phyloP scores from a whole-genome alignment of 306 rosid species.

The Oemleria cerasiformis region DNA sequence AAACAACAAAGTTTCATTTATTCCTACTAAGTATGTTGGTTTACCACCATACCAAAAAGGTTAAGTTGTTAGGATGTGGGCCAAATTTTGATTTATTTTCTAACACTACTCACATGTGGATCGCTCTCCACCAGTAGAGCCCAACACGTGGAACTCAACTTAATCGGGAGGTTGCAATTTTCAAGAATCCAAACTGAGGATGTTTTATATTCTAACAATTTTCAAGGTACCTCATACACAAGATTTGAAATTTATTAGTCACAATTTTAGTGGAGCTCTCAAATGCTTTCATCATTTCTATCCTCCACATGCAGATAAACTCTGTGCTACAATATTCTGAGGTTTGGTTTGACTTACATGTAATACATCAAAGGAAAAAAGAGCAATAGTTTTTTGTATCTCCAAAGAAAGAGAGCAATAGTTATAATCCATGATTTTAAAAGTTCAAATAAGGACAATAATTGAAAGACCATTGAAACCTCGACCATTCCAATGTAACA shows the following conservation, averaged over 20 bases:
- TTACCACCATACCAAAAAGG: background rate
- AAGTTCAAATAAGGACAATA: background rate
- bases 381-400: no score
- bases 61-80: background rate
- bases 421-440: background rate
- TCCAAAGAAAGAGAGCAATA: no score
- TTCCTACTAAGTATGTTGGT: background rate
- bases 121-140: background rate
- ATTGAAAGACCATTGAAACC: background rate
- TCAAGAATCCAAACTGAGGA: background rate
- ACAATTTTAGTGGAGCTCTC: no score
- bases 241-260: background rate
- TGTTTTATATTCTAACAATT: background rate
- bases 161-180: background rate
- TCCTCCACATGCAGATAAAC: no score
- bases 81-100: background rate
- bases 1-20: background rate
- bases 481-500: background rate
- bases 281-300: no score
- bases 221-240: background rate
- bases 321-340: no score
- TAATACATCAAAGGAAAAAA: background rate
- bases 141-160: conserved; percentile 1
- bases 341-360: background rate
- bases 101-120: background rate